phyloP scores from a whole-genome alignment of 2,329 filamentous ascomycete genomes.

The Anthostomella pinea region DNA sequence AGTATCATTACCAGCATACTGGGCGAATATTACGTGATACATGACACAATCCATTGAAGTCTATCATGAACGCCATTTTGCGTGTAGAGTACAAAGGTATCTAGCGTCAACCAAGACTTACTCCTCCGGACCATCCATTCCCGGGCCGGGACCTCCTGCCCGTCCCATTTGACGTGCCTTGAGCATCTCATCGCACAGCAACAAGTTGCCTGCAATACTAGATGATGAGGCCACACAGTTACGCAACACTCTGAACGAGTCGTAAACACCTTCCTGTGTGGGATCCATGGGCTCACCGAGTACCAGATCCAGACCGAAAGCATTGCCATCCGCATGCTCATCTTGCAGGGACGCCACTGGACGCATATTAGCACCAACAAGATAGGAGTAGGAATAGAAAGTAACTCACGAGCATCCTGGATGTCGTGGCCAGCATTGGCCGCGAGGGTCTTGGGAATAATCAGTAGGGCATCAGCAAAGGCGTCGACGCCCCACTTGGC shows the following conservation, averaged over 20 bases:
- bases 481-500: constrained; percentile 93
- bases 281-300: constrained; percentile 95
- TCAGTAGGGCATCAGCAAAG: constrained; percentile 88
- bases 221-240: constrained; percentile 93
- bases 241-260: constrained; percentile 91
- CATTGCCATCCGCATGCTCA: constrained; percentile 77
- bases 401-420: constrained; percentile 82
- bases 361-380: constrained; percentile 8
- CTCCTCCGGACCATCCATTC: constrained; percentile 58
- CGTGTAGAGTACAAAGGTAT: constrained; percentile 1
- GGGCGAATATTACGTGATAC: no score
- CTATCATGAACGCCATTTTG: not conserved
- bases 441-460: constrained; percentile 96
- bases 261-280: constrained; percentile 85
- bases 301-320: constrained; percentile 81
- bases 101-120: constrained; percentile 5
- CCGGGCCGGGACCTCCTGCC: constrained; percentile 59
- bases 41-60: constrained; percentile 1
- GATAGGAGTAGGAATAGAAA: not conserved
- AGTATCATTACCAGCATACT: no score
- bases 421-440: constrained; percentile 96
- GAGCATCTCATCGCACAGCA: constrained; percentile 94
- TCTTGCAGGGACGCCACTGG: constrained; percentile 85
- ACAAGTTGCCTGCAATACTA: constrained; percentile 90
- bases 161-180: constrained; percentile 95